phyloP scores from a whole-genome alignment of 805 yeast species.

The Diddensiella caesifluorescens region DNA sequence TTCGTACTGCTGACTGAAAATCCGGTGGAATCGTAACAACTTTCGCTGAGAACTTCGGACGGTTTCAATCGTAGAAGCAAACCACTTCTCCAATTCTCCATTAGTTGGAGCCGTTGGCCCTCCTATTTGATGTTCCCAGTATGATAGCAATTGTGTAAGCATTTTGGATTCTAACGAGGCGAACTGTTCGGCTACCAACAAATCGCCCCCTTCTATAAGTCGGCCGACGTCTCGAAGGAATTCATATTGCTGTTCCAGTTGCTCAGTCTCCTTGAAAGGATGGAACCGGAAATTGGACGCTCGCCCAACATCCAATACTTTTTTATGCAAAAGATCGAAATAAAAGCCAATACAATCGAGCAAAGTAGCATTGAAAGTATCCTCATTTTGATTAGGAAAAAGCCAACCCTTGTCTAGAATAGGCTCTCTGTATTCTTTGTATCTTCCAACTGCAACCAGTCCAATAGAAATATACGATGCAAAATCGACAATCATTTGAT shows the following conservation, averaged over 20 bases:
- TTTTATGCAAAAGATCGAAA: constrained; percentile 64
- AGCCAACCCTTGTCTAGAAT: constrained; percentile 65
- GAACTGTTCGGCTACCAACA: constrained; percentile 74
- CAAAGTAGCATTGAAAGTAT: constrained; percentile 59
- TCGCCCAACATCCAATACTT: constrained; percentile 70
- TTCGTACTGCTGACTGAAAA: constrained; percentile 41
- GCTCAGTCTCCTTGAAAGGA: constrained; percentile 88
- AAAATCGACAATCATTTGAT: constrained; percentile 85
- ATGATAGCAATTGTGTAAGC: constrained; percentile 60
- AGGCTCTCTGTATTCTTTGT: constrained; percentile 47
- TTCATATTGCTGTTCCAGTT: constrained; percentile 75
- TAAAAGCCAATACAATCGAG: constrained; percentile 69
- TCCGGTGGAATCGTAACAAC: constrained; percentile 66
- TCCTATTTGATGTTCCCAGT: constrained; percentile 64
- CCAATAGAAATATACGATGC: constrained; percentile 71
- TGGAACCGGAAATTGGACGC: constrained; percentile 46
- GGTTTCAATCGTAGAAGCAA: constrained; percentile 35
- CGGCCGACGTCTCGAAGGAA: constrained; percentile 72
- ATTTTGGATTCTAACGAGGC: constrained; percentile 60
- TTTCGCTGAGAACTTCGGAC: constrained; percentile 61
- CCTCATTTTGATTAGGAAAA: constrained; percentile 57
- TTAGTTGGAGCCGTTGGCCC: constrained; percentile 47
- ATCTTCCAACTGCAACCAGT: constrained; percentile 63
- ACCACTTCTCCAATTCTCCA: constrained; percentile 49
- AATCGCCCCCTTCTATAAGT: constrained; percentile 74